phyloP scores from a whole-genome alignment of 2,329 filamentous ascomycete genomes.

The Colletotrichum sp. region DNA sequence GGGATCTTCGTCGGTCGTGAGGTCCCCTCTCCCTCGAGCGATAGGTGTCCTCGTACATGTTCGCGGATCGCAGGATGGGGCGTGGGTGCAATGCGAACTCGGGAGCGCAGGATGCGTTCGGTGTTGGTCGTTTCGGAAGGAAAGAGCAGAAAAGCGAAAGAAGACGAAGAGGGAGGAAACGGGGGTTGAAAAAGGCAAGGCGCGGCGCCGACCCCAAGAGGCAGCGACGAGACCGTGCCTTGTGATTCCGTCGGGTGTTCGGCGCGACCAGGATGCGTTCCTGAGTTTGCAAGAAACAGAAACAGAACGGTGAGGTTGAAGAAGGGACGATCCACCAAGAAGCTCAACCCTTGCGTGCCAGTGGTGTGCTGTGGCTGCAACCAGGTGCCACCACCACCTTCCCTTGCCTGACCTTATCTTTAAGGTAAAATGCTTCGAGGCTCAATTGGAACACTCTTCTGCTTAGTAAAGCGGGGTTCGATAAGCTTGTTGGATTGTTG shows the following conservation, averaged over 20 bases:
- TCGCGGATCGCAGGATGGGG: conserved; percentile 7
- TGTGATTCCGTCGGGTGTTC: background rate
- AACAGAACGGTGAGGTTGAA: background rate
- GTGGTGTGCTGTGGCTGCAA: background rate
- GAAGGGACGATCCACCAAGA: conserved; percentile 9
- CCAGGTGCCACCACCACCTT: background rate
- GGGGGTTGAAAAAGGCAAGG: background rate
- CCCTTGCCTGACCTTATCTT: background rate
- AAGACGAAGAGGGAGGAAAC: background rate
- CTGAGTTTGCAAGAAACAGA: background rate
- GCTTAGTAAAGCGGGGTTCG: conserved; percentile 4
- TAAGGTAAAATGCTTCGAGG: background rate
- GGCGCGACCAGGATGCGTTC: background rate
- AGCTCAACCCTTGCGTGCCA: conserved; percentile 4
- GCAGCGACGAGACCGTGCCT: conserved; percentile 13
- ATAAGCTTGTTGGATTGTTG: background rate
- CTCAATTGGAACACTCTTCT: background rate
- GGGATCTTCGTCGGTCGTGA: conserved; percentile 22
- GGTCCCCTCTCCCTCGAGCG: conserved; percentile 17
- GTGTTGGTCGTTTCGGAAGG: background rate
- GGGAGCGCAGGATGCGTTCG: background rate
- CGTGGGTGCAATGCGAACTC: background rate
- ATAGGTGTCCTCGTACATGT: conserved; percentile 18
- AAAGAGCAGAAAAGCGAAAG: background rate
- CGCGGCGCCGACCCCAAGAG: background rate